Percentiles rank a stretch among this genome's conserved stretches.
Evolutionary conservation across 2,329 filamentous ascomycete species (phyloP).

Genomic region (Fusarium keratoplasticum): DNA sequence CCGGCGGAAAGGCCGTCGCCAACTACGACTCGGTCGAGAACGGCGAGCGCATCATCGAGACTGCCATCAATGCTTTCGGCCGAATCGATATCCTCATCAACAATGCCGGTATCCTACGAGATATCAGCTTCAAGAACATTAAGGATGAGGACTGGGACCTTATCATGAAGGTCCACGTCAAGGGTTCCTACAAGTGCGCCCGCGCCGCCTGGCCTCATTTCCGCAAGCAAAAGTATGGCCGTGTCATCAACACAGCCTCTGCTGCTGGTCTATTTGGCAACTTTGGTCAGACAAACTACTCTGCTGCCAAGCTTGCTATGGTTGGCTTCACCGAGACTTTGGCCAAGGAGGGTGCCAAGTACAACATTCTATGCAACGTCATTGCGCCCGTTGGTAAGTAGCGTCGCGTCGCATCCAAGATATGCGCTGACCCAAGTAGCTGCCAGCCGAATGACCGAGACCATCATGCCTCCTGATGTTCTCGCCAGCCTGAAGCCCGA

Average conservation of each 20-base stretch:
- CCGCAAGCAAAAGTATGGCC: conserved; percentile 97
- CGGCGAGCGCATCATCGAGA: conserved; percentile 94
- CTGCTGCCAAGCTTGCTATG: conserved; percentile 93
- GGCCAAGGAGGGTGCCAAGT: conserved; percentile 96
- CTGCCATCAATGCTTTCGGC: conserved; percentile 82
- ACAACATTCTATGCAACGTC: conserved; percentile 96
- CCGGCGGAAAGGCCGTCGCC: conserved; percentile 94
- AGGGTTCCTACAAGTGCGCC: conserved; percentile 94
- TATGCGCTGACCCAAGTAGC: conserved; percentile 61
- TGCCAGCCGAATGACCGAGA: conserved; percentile 94
- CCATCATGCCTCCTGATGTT: conserved; percentile 94
- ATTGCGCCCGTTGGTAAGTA: conserved; percentile 82
- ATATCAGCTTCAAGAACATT: conserved; percentile 99
- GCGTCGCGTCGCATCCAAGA: not conserved
- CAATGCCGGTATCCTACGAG: conserved; percentile 95
- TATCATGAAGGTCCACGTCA: conserved; percentile 91
- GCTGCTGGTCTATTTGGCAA: conserved; percentile 94
- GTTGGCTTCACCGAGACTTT: conserved; percentile 98
- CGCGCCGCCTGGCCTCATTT: conserved; percentile 97
- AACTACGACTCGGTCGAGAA: conserved; percentile 97
- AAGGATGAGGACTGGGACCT: conserved; percentile 97
- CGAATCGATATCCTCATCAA: conserved; percentile 96
- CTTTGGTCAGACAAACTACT: conserved; percentile 97
- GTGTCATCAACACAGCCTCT: conserved; percentile 97
- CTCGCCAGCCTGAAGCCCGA: conserved; percentile 88